Percentiles rank a stretch among this genome's conserved stretches.
Evolutionary conservation across 1,284 basidiomycete genomes (phyloP).

Genomic region (Pseudomicrostroma phylloplanum): DNA sequence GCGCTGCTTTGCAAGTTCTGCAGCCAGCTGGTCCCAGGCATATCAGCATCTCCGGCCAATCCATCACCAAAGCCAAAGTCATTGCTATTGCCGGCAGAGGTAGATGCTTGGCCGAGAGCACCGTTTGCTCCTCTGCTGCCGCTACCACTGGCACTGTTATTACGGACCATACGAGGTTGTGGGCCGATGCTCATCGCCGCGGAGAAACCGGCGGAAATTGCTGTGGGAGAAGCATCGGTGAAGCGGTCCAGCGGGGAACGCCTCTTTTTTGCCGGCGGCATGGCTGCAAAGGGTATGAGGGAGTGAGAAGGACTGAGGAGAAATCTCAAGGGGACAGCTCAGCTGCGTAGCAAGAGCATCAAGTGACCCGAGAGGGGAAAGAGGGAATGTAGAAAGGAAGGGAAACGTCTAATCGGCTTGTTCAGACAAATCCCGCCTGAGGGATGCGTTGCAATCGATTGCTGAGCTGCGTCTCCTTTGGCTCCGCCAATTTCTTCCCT

Average conservation of each 20-base stretch:
- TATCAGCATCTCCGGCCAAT: not conserved
- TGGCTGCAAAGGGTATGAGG: not conserved
- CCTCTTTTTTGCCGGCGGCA: constrained; percentile 8
- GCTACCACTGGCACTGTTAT: too few relatives aligned
- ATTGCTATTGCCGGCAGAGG: too few relatives aligned
- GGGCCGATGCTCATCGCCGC: constrained; percentile 36
- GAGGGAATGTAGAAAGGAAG: too few relatives aligned
- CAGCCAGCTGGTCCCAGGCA: constrained; percentile 9
- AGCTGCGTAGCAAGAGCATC: too few relatives aligned
- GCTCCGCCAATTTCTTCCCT: not conserved
- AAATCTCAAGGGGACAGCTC: too few relatives aligned
- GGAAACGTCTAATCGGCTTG: too few relatives aligned
- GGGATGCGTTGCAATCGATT: not conserved
- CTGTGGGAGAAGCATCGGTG: constrained; percentile 33
- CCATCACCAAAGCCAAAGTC: not conserved
- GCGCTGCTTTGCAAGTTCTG: constrained; percentile 8
- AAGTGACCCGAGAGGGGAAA: too few relatives aligned
- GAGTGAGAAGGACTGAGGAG: too few relatives aligned
- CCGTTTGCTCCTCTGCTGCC: not conserved
- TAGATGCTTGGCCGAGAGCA: not conserved
- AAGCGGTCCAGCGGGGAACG: constrained; percentile 31
- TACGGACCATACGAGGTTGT: constrained; percentile 18
- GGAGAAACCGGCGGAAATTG: constrained; percentile 31
- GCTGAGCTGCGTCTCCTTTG: not conserved
- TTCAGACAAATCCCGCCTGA: too few relatives aligned